Conservation (phyloP, 805 yeast species). For the Lachancea thermotolerans region DNA sequence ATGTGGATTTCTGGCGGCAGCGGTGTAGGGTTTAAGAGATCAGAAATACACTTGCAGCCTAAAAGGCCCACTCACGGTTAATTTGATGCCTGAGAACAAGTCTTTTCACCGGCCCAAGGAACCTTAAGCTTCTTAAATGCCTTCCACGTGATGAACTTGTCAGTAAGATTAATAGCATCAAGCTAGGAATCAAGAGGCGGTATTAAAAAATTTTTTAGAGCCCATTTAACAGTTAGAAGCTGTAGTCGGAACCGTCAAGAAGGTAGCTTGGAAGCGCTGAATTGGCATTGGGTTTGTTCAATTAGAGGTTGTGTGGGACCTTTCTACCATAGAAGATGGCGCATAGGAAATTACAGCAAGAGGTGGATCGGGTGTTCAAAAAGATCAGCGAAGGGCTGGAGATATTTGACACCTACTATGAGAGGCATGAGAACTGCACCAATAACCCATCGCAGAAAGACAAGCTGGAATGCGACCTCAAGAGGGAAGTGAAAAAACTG, state of each 20-base stretch:
- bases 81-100: no score
- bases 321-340: slow-evolving; percentile 32
- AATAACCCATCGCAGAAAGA: slow-evolving; percentile 85
- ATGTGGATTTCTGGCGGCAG: slow-evolving; percentile 1
- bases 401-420: slow-evolving; percentile 78
- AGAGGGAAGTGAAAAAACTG: slow-evolving; percentile 89
- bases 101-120: no score
- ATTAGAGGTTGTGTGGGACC: background rate
- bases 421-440: slow-evolving; percentile 70
- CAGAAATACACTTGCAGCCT: background rate
- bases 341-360: slow-evolving; percentile 47
- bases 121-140: no score
- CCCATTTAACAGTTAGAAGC: background rate
- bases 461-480: slow-evolving; percentile 84
- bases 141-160: no score
- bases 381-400: slow-evolving; percentile 88
- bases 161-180: background rate
- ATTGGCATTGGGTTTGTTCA: background rate
- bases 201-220: background rate
- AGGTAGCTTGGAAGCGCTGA: background rate
- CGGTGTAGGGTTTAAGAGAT: background rate
- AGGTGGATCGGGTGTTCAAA: slow-evolving; percentile 82
- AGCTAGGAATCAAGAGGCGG: background rate
- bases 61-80: no score
- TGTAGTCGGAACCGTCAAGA: background rate